Conservation (phyloP, 2,329 filamentous ascomycete genomes). For the Sordariomycetes sp. region DNA sequence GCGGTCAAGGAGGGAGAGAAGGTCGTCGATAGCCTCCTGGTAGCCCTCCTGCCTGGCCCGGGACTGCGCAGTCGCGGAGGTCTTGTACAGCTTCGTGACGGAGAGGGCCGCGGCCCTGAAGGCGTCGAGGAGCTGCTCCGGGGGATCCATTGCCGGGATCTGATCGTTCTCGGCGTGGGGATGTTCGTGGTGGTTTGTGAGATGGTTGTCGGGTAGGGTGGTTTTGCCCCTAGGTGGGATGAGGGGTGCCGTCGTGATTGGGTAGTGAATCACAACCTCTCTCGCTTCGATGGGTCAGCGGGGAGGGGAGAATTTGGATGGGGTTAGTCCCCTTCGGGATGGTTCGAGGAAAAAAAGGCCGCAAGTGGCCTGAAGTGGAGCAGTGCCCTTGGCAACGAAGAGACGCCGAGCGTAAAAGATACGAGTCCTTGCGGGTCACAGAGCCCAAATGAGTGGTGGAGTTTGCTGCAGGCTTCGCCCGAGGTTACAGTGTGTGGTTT, state of each 20-base stretch:
- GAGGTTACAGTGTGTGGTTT: background rate
- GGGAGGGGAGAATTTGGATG: background rate
- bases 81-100: conserved; percentile 94
- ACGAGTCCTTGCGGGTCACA: background rate
- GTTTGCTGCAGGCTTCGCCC: background rate
- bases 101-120: conserved; percentile 90
- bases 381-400: background rate
- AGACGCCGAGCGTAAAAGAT: background rate
- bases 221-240: background rate
- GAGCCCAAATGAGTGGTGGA: background rate
- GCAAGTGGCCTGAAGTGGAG: background rate
- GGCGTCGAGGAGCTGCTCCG: conserved; percentile 64
- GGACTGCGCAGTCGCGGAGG: conserved; percentile 64
- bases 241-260: background rate
- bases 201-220: background rate
- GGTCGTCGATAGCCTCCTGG: conserved; percentile 84
- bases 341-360: background rate
- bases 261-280: background rate
- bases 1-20: conserved; percentile 74
- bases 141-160: conserved; percentile 16
- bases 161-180: background rate
- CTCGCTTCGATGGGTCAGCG: background rate
- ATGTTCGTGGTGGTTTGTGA: background rate
- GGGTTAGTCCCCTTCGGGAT: background rate
- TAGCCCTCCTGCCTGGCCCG: conserved; percentile 72